Base-by-base conservation (phyloP, 192 early-diverging fungal species). In the Backusella circina region DNA sequence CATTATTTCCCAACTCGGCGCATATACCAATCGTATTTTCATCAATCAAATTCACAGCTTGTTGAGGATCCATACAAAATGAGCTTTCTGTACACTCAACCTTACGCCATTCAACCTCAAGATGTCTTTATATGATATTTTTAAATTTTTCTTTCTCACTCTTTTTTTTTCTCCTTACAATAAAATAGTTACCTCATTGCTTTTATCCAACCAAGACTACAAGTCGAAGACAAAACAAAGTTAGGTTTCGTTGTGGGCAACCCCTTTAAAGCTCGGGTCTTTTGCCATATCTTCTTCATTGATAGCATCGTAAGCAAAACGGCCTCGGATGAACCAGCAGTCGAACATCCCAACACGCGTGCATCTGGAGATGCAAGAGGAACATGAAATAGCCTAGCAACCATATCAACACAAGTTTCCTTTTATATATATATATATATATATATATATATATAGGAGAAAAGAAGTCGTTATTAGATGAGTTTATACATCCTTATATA, bases 21-120 rank as follows among this genome's bases (percentile, higher is more conserved):
- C 79, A 88, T 70, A 93, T 81, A 74, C 93, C 95, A 44, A 96
- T 93, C 7, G 95, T 96, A 83, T 96, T 96, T 73, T 94, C 95
- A 77, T 96, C 93, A 18, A 92, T 79, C 70, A 89, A 79, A 32
- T 89, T 85, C 5, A 90, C 77, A 21, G 92, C 93, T 73, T 91
- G 86, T 28, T 93, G 71, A 33, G 90, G 77, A 65, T 86, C 85
- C 70, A 95, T 83, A 74, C 80, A 88, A 67, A 86, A 87, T 50
- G 80, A 77, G 41, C 79, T 77, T 75, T 77, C 79, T 0, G 68
- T 51, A 54, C 75, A 66, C 6, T 66, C 32, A 9, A 84, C 77
- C 38, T 76, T 76, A 47, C 77, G 70, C 35, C 69, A 37, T 77
- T 84, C 80, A 61, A 84, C 64, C 36, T 84, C 83, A 5, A 84